A percentile compares a stretch with the other conserved stretches of the same genome.
Conservation (phyloP, 352 stramenopile species). For the Pythium utonaiense region DNA sequence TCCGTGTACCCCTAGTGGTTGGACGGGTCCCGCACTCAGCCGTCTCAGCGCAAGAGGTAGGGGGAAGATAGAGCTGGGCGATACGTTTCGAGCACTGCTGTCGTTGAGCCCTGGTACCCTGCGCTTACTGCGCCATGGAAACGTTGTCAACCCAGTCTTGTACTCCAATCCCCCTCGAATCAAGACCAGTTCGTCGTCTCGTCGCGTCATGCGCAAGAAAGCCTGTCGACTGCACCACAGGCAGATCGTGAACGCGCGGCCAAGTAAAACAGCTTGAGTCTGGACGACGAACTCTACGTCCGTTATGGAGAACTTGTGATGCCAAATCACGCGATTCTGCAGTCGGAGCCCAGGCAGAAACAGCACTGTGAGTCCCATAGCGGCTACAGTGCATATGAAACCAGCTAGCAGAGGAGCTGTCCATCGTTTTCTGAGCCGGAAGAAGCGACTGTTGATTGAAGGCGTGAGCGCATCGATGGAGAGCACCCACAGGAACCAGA, state of each 20-base stretch:
- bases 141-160: not conserved
- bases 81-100: not conserved
- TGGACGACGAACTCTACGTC: not conserved
- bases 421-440: conserved; percentile 10
- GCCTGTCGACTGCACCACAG: not conserved
- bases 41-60: not conserved
- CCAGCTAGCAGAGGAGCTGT: not conserved
- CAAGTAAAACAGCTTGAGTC: not conserved
- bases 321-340: conserved; percentile 4
- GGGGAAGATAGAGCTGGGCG: not conserved
- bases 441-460: not conserved
- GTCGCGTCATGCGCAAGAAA: not conserved
- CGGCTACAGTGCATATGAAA: not conserved
- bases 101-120: not conserved
- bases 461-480: conserved; percentile 7
- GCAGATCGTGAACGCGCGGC: not conserved
- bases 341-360: not conserved
- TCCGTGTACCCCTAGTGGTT: not conserved
- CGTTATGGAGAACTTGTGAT: not conserved
- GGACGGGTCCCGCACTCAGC: not conserved
- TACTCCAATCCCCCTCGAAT: not conserved
- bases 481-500: conserved; percentile 8
- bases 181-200: not conserved
- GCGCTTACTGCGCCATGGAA: not conserved
- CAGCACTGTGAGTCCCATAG: not conserved